Percentiles rank a stretch among this genome's conserved stretches.
phyloP scores from a whole-genome alignment of 345 rosid genomes.

The Citrus trifoliata region DNA sequence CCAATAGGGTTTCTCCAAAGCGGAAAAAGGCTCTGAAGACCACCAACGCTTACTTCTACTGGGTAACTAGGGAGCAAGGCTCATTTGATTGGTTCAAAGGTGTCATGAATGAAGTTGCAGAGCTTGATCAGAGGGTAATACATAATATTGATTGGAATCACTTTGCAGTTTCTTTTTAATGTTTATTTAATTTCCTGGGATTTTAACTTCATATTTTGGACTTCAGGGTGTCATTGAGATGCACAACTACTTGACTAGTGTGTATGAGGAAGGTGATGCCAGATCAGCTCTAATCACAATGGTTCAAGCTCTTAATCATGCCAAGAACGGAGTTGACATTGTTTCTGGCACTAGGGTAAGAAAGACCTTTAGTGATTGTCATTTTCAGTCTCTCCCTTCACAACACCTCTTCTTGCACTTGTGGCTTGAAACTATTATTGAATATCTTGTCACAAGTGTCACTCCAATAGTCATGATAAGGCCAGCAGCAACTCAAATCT shows the following conservation, averaged over 20 bases:
- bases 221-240: constrained; percentile 91
- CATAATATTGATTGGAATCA: background rate
- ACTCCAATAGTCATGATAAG: background rate
- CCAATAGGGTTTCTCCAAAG: constrained; percentile 41
- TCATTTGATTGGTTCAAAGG: constrained; percentile 99
- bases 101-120: constrained; percentile 94
- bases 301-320: constrained; percentile 98
- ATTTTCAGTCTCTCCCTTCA: background rate
- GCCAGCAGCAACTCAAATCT: background rate
- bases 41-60: constrained; percentile 92
- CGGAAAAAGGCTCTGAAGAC: constrained; percentile 63
- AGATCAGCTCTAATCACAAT: constrained; percentile 95
- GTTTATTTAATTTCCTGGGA: background rate
- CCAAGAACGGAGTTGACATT: constrained; percentile 94
- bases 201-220: constrained; percentile 3
- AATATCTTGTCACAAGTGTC: background rate
- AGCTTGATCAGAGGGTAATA: constrained; percentile 86
- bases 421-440: background rate
- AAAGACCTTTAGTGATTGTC: constrained; percentile 17
- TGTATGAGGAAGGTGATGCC: constrained; percentile 99
- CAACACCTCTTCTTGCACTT: background rate
- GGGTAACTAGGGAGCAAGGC: constrained; percentile 99
- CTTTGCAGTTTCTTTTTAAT: background rate
- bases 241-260: constrained; percentile 98
- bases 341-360: constrained; percentile 95